A percentile compares a stretch with the other conserved stretches of the same genome.
These are phyloP conservation scores for Malus hybrid DNA, from an alignment of 331 rosid species.

Conservation along the genomic window DNA sequence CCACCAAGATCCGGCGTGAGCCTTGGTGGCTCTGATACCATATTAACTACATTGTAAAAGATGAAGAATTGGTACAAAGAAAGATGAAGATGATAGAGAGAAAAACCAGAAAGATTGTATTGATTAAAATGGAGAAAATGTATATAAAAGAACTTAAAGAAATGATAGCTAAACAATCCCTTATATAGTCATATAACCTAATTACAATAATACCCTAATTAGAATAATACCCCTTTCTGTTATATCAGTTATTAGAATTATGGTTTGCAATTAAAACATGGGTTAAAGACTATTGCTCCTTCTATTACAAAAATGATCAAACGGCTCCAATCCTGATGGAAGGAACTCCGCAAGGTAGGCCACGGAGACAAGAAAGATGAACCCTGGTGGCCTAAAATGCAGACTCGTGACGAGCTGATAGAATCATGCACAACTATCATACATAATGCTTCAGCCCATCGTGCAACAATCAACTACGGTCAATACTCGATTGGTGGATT, in stretches of 20 bases:
- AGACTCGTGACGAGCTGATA: background rate
- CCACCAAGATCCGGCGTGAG: no score
- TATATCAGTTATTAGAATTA: background rate
- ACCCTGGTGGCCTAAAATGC: constrained; percentile 13
- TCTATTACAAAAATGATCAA: constrained; percentile 8
- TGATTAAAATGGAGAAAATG: no score
- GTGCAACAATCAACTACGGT: constrained; percentile 13
- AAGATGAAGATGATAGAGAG: no score
- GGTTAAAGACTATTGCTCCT: constrained; percentile 6
- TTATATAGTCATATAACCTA: no score
- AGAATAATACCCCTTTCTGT: no score
- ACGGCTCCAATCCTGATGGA: background rate
- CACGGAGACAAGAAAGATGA: constrained; percentile 18
- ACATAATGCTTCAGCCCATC: constrained; percentile 7
- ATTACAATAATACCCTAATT: no score
- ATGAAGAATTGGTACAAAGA: no score
- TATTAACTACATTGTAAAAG: no score
- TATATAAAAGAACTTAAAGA: no score
- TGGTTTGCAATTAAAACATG: constrained; percentile 12
- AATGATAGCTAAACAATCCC: no score
- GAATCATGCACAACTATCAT: constrained; percentile 10
- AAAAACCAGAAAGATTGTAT: no score
- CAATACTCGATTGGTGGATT: constrained; percentile 6
- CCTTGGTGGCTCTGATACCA: no score
- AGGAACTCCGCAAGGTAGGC: constrained; percentile 9